phyloP scores from a whole-genome alignment of 1,284 basidiomycete genomes.

The Neonothopanus nambi region DNA sequence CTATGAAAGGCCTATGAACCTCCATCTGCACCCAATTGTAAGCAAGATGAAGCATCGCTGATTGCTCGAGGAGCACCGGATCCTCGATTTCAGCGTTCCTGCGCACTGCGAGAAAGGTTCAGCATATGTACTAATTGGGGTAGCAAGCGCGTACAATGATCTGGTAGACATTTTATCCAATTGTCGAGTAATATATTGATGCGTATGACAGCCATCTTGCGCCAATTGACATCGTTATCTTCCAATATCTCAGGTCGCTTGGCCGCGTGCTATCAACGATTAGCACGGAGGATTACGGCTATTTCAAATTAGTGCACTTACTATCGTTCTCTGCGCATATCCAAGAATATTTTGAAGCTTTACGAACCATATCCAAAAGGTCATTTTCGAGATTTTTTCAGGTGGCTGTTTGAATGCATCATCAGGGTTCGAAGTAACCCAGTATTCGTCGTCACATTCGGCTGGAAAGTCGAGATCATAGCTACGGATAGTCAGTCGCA shows the following conservation, averaged over 20 bases:
- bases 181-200: conserved; percentile 75
- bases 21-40: conserved; percentile 79
- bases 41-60: conserved; percentile 60
- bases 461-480: conserved; percentile 63
- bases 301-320: conserved; percentile 26
- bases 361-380: conserved; percentile 53
- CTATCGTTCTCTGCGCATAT: conserved; percentile 64
- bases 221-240: conserved; percentile 51
- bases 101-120: conserved; percentile 44
- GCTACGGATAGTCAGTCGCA: conserved; percentile 18
- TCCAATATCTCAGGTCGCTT: conserved; percentile 63
- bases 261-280: conserved; percentile 59
- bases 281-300: conserved; percentile 17
- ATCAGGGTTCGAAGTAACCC: conserved; percentile 45
- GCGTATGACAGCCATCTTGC: conserved; percentile 71
- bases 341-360: conserved; percentile 61
- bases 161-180: conserved; percentile 74
- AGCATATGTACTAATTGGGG: not conserved
- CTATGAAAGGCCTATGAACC: conserved; percentile 76
- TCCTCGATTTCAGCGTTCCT: conserved; percentile 68
- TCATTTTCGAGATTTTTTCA: conserved; percentile 41
- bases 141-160: conserved; percentile 46
- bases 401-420: conserved; percentile 46
- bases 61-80: conserved; percentile 63
- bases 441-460: conserved; percentile 67